Evolutionary conservation across 2,329 filamentous ascomycete species (phyloP), one percentile per base, ranked within the genome.

Genomic region (Venturia asperata): DNA sequence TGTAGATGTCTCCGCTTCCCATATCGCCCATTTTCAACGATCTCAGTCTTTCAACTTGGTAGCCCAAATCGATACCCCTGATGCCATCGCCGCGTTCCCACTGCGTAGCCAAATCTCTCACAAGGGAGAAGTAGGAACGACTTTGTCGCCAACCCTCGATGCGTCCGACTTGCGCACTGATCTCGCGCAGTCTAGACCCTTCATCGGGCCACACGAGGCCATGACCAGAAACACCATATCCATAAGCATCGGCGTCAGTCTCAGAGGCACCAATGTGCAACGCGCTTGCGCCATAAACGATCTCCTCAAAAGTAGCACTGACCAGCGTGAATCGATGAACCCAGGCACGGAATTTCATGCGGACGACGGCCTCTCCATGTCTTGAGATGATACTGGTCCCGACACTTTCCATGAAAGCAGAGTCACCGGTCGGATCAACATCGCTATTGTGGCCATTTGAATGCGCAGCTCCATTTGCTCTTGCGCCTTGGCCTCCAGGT

Each of bases 91-190:
- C 65, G 24, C 49, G 34, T 58, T 72, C 71, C 76, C 76, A 78
- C 17, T 69, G 64, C 34, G 72, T 68, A 39, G 74, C 76, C 0
- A 77, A 68, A 66, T 78, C 76, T 60, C 96, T 91, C 68, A 97
- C 93, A 73, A 91, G 97, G 69, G 90, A 92, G 77, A 95, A 96
- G 74, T 99, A 99, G 72, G 91, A 96, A 67, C 94, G 84, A 0
- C 94, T 97, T 68, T 91, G 95, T 70, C 94, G 87, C 94, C 94
- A 99, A 65, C 93, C 94, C 78, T 99, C 94, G 67, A 99, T 95
- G 65, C 94, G 84, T 66, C 90, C 91, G 60, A 94, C 91, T 67
- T 96, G 96, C 3, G 92, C 93, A 19, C 92, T 90, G 45, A 99
- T 83, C 77, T 99, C 94, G 71, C 87, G 88, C 70, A 89, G 84